Evolutionary conservation across 2,329 filamentous ascomycete genomes (phyloP).

Genomic region (Cercospora sesami): DNA sequence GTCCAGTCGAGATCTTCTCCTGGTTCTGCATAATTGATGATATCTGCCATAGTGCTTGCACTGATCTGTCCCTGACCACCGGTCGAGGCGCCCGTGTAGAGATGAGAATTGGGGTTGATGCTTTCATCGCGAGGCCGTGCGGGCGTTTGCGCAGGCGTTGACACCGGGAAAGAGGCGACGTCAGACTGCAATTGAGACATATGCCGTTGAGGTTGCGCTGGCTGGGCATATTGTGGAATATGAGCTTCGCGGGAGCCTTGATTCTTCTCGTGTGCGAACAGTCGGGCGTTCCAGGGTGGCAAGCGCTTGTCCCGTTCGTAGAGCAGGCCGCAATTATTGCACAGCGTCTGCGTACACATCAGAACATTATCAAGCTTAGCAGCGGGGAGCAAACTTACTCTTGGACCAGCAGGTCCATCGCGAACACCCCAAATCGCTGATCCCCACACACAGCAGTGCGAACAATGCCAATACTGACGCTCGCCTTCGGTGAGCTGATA

Average conservation of each 20-base stretch:
- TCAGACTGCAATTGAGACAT: slow-evolving; percentile 36
- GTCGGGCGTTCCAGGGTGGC: slow-evolving; percentile 71
- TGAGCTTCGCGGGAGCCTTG: slow-evolving; percentile 38
- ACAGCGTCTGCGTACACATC: slow-evolving; percentile 64
- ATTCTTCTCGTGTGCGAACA: slow-evolving; percentile 57
- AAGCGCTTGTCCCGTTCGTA: slow-evolving; percentile 85
- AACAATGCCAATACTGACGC: slow-evolving; percentile 80
- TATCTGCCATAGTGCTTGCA: slow-evolving; percentile 39
- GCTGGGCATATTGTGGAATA: slow-evolving; percentile 24
- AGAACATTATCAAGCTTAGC: slow-evolving; percentile 38
- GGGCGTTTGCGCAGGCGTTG: slow-evolving; percentile 23
- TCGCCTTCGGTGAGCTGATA: slow-evolving; percentile 70
- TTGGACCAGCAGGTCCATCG: slow-evolving; percentile 81
- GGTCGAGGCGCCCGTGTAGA: slow-evolving; percentile 38
- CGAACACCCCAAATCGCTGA: slow-evolving; percentile 91
- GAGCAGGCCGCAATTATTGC: slow-evolving; percentile 86
- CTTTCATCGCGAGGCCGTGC: slow-evolving; percentile 17
- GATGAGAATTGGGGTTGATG: slow-evolving; percentile 36
- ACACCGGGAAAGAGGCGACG: slow-evolving; percentile 32
- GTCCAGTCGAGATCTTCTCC: slow-evolving; percentile 45
- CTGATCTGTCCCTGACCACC: slow-evolving; percentile 39
- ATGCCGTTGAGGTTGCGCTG: slow-evolving; percentile 26
- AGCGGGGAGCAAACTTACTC: slow-evolving; percentile 38
- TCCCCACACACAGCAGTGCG: slow-evolving; percentile 84
- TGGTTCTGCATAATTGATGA: slow-evolving; percentile 42